A percentile compares a stretch with the other conserved stretches of the same genome.
These are phyloP conservation scores for Colletotrichum viniferum DNA, from an alignment of 2,329 filamentous ascomycete species.

Conservation along the genomic window DNA sequence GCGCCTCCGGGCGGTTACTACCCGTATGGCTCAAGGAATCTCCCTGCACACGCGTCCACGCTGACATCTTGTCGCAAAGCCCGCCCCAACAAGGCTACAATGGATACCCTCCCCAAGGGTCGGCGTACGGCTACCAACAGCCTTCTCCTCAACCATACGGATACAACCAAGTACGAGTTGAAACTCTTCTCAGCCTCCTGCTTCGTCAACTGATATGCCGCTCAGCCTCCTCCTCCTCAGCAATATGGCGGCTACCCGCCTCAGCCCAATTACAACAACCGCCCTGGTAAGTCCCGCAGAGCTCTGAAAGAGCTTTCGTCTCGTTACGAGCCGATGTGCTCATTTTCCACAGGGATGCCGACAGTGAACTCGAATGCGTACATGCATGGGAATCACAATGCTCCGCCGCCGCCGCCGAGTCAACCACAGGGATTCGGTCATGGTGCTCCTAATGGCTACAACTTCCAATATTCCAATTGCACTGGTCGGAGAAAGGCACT, in stretches of 20 bases:
- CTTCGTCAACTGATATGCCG: constrained; percentile 22
- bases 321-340: neutral
- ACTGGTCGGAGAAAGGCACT: constrained; percentile 88
- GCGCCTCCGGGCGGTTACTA: constrained; percentile 52
- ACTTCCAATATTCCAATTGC: constrained; percentile 90
- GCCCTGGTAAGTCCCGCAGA: constrained; percentile 47
- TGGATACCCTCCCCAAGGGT: constrained; percentile 46
- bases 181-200: neutral
- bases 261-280: constrained; percentile 51
- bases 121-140: constrained; percentile 50
- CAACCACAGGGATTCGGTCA: constrained; percentile 76
- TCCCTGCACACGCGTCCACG: constrained; percentile 25
- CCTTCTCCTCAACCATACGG: constrained; percentile 53
- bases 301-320: neutral
- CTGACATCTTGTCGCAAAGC: constrained; percentile 26
- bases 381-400: constrained; percentile 59
- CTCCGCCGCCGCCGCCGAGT: constrained; percentile 70
- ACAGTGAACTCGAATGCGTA: constrained; percentile 56
- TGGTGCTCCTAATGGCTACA: constrained; percentile 80
- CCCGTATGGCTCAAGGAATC: constrained; percentile 47
- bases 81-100: constrained; percentile 52
- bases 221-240: constrained; percentile 41
- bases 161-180: constrained; percentile 44
- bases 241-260: constrained; percentile 48
- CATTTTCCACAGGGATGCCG: constrained; percentile 39